Conservation (phyloP, 2,329 filamentous ascomycete species). For the Polytolypa hystricis region DNA sequence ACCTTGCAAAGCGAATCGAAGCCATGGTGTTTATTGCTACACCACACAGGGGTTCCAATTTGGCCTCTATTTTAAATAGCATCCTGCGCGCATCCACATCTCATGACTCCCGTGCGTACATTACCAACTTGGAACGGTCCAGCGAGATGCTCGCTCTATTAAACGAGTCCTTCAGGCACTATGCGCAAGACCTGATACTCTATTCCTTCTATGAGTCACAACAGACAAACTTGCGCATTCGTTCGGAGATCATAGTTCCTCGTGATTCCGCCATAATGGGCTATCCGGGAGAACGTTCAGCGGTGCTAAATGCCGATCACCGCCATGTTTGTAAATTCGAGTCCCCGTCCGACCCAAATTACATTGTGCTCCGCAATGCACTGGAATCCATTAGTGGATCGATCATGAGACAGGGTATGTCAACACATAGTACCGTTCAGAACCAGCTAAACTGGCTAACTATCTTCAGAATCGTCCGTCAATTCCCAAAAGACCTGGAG, state of each 20-base stretch:
- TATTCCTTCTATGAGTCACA: constrained; percentile 28
- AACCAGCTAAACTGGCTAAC: neutral
- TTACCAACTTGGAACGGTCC: constrained; percentile 8
- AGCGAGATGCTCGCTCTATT: constrained; percentile 17
- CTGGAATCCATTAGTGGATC: constrained; percentile 20
- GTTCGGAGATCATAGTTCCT: constrained; percentile 21
- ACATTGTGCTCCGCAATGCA: constrained; percentile 22
- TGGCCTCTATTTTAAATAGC: constrained; percentile 11
- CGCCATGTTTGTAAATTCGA: constrained; percentile 28
- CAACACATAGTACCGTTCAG: too few relatives aligned
- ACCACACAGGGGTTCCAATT: constrained; percentile 17
- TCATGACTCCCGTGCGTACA: too few relatives aligned
- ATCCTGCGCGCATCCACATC: constrained; percentile 8
- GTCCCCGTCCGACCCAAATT: constrained; percentile 22
- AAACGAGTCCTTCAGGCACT: constrained; percentile 26
- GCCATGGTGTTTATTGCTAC: constrained; percentile 18
- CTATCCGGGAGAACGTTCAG: constrained; percentile 17
- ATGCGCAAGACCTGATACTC: constrained; percentile 18
- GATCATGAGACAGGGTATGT: constrained; percentile 10
- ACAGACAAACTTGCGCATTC: constrained; percentile 14
- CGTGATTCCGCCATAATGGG: constrained; percentile 24
- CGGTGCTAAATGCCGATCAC: constrained; percentile 25
- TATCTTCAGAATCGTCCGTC: neutral
- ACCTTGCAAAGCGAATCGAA: constrained; percentile 8
- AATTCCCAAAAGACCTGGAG: neutral